Base-by-base conservation (phyloP, 1,284 basidiomycete species). In the Athelia psychrophila region DNA sequence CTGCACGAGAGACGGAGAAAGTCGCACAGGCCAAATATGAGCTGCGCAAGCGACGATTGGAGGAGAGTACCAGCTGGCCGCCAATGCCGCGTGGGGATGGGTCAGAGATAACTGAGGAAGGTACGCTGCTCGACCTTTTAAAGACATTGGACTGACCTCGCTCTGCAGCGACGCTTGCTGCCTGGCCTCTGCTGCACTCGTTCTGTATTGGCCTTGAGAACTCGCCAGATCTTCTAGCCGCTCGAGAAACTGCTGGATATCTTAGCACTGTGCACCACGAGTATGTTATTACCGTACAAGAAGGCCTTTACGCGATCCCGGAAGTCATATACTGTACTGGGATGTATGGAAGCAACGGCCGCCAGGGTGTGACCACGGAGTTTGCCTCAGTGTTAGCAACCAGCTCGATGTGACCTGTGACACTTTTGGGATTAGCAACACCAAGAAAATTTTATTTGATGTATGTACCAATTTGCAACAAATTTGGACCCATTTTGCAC, bases 201-300 rank as follows among this genome's bases (percentile, higher is more conserved):
- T 99, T 99, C 76, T 96, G 96, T 8, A 91, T 99, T 60, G 97
- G 97, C 57, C 80, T 99, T 40, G 90, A 93, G 64, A 89, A 94
- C 71, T 97, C 97, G 5, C 97, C 97, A 3, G 97, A 99, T 72
- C 80, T 98, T 40, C 71, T 98, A 48, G 97, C 97, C 1, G 97
- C 97, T 3, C 82, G 92, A 54, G 95, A 96, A 69, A 97, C 91
- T 0, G 97, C 97, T 30, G 88, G 89, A 61, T 98, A 84, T 75
- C 80, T 99, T 47, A 95, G 95, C 42, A 99, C 97, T 0, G 83
- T 91, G 4, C 97, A 99, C 68, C 96, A 99, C 70, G 97, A 98
- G 74, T 98, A 95, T 72, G 91, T 94, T 18, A 99, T 99, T 72
- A 98, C 96, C 18, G 93, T 99, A 10, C 94, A 99, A 70, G 97